Conservation (phyloP, 1,139 yeast genomes). For the Sugiyamaella neomexicana region DNA sequence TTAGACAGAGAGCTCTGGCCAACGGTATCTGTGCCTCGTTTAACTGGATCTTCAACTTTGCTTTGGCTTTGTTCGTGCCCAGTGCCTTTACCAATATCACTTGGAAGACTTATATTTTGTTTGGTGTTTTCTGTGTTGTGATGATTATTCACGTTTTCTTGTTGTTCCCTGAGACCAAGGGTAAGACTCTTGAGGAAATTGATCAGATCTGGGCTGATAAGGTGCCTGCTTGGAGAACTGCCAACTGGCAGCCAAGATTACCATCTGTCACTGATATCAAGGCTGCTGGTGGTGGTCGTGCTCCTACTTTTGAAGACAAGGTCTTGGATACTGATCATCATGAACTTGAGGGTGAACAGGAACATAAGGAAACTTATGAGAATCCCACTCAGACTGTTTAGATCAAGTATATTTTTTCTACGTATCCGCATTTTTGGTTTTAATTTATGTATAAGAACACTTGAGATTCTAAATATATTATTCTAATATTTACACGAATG, state of each 20-base stretch:
- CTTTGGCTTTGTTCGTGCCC: slow-evolving; percentile 54
- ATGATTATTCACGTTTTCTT: slow-evolving; percentile 60
- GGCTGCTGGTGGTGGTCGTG: slow-evolving; percentile 34
- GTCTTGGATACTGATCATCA: slow-evolving; percentile 11
- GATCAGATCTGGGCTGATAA: slow-evolving; percentile 59
- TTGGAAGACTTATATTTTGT: slow-evolving; percentile 59
- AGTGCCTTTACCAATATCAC: slow-evolving; percentile 57
- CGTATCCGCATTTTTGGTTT: background rate
- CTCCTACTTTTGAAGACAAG: slow-evolving; percentile 31
- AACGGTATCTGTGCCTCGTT: slow-evolving; percentile 57
- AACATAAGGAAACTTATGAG: background rate
- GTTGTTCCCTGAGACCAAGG: slow-evolving; percentile 65
- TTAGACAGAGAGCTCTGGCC: slow-evolving; percentile 58
- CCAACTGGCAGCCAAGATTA: slow-evolving; percentile 34
- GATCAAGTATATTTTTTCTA: background rate
- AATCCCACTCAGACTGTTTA: slow-evolving; percentile 1
- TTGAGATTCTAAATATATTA: background rate
- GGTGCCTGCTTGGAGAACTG: slow-evolving; percentile 62
- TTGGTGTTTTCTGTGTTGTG: slow-evolving; percentile 57
- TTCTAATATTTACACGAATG: too few species aligned
- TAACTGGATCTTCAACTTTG: slow-evolving; percentile 63
- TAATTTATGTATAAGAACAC: slow-evolving; percentile 1
- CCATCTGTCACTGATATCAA: slow-evolving; percentile 35
- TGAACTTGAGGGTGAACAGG: slow-evolving; percentile 10
- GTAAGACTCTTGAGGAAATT: slow-evolving; percentile 62